These are phyloP conservation scores for Chlorella sp. DNA, from an alignment of 139 green algal species.

Conservation along the genomic window DNA sequence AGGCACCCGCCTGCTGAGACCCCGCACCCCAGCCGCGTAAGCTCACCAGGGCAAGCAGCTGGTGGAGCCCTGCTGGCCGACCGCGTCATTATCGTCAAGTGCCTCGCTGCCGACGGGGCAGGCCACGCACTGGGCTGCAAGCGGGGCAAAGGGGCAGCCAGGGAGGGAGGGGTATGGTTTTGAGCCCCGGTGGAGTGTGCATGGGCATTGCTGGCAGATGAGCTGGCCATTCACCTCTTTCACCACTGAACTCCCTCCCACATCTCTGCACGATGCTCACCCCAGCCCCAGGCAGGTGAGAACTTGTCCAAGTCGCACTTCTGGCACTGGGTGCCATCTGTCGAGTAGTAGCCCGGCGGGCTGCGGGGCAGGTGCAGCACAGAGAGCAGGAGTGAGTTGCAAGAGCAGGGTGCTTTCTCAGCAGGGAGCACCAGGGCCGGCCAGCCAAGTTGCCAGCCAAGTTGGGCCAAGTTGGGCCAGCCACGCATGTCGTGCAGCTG, in stretches of 20 bases:
- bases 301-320: conserved; percentile 14
- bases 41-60: conserved; percentile 14
- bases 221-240: too few species aligned
- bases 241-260: too few species aligned
- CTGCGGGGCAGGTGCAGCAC: background rate
- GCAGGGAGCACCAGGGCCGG: too few species aligned
- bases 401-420: background rate
- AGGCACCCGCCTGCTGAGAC: background rate
- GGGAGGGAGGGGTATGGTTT: background rate
- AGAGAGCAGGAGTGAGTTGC: background rate
- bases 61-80: background rate
- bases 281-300: background rate
- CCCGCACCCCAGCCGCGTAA: background rate
- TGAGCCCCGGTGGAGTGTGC: too few species aligned
- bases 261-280: too few species aligned
- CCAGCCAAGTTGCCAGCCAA: too few species aligned
- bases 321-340: background rate
- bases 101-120: conserved; percentile 5
- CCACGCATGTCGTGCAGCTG: too few species aligned
- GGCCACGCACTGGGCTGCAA: background rate
- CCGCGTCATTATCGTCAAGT: background rate
- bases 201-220: background rate
- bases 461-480: too few species aligned
- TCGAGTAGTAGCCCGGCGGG: conserved; percentile 5
- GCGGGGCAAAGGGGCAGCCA: background rate